A percentile compares a stretch with the other conserved stretches of the same genome.
phyloP scores from a whole-genome alignment of 2,329 filamentous ascomycete genomes.

The Diaporthe vaccinii region DNA sequence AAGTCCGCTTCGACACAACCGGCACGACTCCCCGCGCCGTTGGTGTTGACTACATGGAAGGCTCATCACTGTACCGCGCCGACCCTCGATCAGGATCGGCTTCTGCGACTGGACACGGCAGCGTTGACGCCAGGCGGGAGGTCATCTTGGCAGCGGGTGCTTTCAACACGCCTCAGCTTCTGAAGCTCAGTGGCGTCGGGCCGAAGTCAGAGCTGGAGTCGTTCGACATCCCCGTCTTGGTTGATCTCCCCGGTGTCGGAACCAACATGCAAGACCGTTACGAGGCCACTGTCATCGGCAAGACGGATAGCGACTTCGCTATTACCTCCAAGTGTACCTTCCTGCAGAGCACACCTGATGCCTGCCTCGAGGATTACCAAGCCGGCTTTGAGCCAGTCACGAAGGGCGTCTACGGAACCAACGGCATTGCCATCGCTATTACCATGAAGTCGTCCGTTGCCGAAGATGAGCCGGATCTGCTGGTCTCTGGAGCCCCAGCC shows the following conservation, averaged over 20 bases:
- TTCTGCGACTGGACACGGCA: slow-evolving; percentile 41
- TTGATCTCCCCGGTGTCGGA: slow-evolving; percentile 51
- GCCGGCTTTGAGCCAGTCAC: slow-evolving; percentile 36
- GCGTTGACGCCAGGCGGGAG: slow-evolving; percentile 40
- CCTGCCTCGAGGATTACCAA: slow-evolving; percentile 43
- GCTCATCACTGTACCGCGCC: slow-evolving; percentile 43
- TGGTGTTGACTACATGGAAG: slow-evolving; percentile 44
- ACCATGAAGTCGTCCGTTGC: slow-evolving; percentile 45
- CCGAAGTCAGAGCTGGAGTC: slow-evolving; percentile 44
- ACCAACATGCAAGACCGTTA: slow-evolving; percentile 49
- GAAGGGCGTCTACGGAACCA: slow-evolving; percentile 43
- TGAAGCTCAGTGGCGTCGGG: slow-evolving; percentile 52
- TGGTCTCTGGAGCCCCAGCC: slow-evolving; percentile 53
- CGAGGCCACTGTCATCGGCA: slow-evolving; percentile 43
- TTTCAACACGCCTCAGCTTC: slow-evolving; percentile 50
- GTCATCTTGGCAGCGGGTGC: slow-evolving; percentile 50
- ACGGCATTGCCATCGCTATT: slow-evolving; percentile 35
- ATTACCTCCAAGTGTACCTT: slow-evolving; percentile 42
- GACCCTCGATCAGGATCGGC: slow-evolving; percentile 42
- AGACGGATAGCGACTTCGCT: slow-evolving; percentile 33
- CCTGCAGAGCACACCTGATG: slow-evolving; percentile 38
- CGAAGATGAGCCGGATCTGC: slow-evolving; percentile 59
- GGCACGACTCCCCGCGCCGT: slow-evolving; percentile 40
- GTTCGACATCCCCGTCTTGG: slow-evolving; percentile 46
- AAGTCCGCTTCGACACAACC: slow-evolving; percentile 42